These are phyloP conservation scores for Hypocrella siamensis DNA, from an alignment of 2,329 filamentous ascomycete genomes.

Conservation along the genomic window DNA sequence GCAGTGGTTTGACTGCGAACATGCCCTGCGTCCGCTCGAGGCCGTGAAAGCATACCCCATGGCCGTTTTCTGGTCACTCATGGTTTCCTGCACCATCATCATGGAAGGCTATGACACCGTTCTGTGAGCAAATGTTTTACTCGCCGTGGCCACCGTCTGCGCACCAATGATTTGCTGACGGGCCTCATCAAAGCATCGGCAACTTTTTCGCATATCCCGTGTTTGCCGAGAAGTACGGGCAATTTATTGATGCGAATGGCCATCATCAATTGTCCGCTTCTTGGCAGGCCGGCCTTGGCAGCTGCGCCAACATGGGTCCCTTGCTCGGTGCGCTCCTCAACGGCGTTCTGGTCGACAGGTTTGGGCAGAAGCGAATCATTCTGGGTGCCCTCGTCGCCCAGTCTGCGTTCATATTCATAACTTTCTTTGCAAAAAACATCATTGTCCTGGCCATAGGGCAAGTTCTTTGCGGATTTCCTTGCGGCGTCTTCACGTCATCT, in stretches of 20 bases:
- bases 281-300: constrained; percentile 34
- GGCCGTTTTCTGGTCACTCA: constrained; percentile 20
- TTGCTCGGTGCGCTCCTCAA: constrained; percentile 32
- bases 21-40: constrained; percentile 11
- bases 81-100: constrained; percentile 21
- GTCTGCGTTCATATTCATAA: constrained; percentile 28
- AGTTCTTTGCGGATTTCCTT: constrained; percentile 29
- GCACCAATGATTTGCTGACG: too few species aligned
- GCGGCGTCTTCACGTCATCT: constrained; percentile 28
- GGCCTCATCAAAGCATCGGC: background rate
- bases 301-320: constrained; percentile 26
- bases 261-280: constrained; percentile 23
- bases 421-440: constrained; percentile 26
- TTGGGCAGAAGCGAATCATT: constrained; percentile 26
- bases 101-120: constrained; percentile 27
- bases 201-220: constrained; percentile 3
- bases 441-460: constrained; percentile 24
- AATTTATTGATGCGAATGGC: constrained; percentile 9
- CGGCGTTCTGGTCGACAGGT: constrained; percentile 22
- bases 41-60: constrained; percentile 16
- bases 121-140: too few species aligned
- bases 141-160: too few species aligned
- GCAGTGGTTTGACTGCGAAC: constrained; percentile 5
- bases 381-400: constrained; percentile 22
- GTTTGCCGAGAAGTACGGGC: constrained; percentile 13